Evolutionary conservation across 345 rosid genomes (phyloP).

Genomic region (Eucalyptus polyanthemos): DNA sequence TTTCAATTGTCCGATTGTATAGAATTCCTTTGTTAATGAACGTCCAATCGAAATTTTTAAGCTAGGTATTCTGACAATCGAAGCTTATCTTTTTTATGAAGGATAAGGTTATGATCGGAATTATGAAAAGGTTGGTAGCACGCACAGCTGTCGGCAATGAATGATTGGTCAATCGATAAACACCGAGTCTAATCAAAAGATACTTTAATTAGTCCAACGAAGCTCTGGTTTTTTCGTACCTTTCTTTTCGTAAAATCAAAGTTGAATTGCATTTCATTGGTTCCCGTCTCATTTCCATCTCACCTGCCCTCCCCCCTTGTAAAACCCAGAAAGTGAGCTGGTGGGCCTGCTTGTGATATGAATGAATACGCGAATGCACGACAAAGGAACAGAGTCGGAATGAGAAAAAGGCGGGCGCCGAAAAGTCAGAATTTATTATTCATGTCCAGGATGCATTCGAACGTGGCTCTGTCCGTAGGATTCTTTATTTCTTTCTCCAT

Average conservation of each 20-base stretch:
- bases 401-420: not conserved
- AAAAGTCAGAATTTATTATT: not conserved
- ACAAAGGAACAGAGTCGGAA: not conserved
- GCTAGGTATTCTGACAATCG: not conserved
- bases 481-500: too few species aligned
- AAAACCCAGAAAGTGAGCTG: not conserved
- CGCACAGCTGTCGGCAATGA: not conserved
- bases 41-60: too few species aligned
- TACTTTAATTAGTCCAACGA: not conserved
- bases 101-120: not conserved
- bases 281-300: not conserved
- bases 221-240: too few species aligned
- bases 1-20: too few species aligned
- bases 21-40: not conserved
- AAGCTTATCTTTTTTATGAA: not conserved
- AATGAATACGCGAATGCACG: not conserved
- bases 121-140: not conserved
- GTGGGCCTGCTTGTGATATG: not conserved
- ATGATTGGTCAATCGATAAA: too few species aligned
- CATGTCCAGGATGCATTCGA: not conserved
- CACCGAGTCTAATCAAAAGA: too few species aligned
- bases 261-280: not conserved
- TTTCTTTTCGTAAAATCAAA: too few species aligned
- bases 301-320: not conserved
- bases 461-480: rapidly evolving